Conservation (phyloP, 2,329 filamentous ascomycete genomes). For the Akanthomyces dipterigenus region DNA sequence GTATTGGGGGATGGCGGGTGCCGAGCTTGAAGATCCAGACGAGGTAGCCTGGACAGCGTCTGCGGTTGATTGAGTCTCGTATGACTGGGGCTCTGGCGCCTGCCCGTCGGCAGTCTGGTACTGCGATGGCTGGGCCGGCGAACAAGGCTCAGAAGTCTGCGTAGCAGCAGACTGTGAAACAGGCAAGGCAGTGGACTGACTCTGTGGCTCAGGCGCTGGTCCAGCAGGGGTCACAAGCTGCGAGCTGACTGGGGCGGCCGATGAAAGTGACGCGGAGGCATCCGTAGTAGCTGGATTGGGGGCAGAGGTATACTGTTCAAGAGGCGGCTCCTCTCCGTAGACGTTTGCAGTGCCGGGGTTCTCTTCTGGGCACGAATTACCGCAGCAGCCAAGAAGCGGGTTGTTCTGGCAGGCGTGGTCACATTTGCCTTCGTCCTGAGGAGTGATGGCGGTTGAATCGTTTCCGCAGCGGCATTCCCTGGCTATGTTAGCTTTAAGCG, state of each 20-base stretch:
- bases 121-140: neutral
- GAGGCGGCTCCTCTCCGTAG: slow-evolving; percentile 18
- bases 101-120: slow-evolving; percentile 10
- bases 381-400: slow-evolving; percentile 25
- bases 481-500: slow-evolving; percentile 5
- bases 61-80: slow-evolving; percentile 12
- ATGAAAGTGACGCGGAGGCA: slow-evolving; percentile 8
- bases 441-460: slow-evolving; percentile 22
- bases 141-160: neutral
- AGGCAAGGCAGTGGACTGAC: neutral
- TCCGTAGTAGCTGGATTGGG: neutral
- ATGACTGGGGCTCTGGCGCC: slow-evolving; percentile 15
- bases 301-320: slow-evolving; percentile 12
- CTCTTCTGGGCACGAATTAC: slow-evolving; percentile 24
- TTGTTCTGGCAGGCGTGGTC: slow-evolving; percentile 25
- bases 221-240: slow-evolving; percentile 4
- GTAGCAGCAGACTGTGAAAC: slow-evolving; percentile 2
- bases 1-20: slow-evolving; percentile 14
- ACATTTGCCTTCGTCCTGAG: slow-evolving; percentile 24
- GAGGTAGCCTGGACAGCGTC: slow-evolving; percentile 11
- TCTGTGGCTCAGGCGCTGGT: slow-evolving; percentile 4
- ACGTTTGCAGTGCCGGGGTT: slow-evolving; percentile 25
- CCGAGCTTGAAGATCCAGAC: neutral
- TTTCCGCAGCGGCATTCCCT: slow-evolving; percentile 32
- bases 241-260: slow-evolving; percentile 3